Evolutionary conservation across 768 basidiomycete species (phyloP), one percentile per base, ranked within the genome.

Genomic region (Serendipita sp.): DNA sequence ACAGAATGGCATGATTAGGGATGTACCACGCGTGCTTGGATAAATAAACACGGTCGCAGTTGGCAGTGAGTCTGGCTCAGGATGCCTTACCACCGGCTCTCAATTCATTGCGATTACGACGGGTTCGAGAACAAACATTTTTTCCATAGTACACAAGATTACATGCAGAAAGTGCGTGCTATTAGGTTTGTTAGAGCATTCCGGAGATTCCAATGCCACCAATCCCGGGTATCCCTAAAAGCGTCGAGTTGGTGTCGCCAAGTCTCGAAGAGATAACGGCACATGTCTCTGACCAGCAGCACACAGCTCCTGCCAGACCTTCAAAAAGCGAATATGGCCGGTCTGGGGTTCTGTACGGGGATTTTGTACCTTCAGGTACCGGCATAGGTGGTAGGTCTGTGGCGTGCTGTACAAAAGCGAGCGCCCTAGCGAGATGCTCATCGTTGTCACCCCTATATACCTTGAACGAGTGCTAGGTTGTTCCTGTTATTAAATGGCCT

Each of bases 1-100:
- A 76, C 90, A 92, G 70, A 92, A 92, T 28, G 86, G 86, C 89
- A 92, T 92, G 28, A 5, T 41, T 41, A 5, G 63, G 32, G 32
- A 60, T 60, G 28, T 51, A 32, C 48, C 48, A n/a, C 48, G 48
- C n/a, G n/a, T 32, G 48, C n/a, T 32, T 5, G 48, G 48, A 51
- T 18, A 32, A 51, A 51, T 18, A 51, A 32, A 51, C n/a, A n/a
- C 48, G 48, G n/a, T 51, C n/a, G 18, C n/a, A 51, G 18, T 51
- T n/a, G 48, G 48, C 8, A n/a, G 7, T 41, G 41, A 41, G 41
- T 41, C 41, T 41, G 24, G 24, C 24, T 24, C 24, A 24, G 24
- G 24, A 24, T 24, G 41, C 41, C 41, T 41, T 13, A 41, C 41
- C 41, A 41, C 41, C 41, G 41, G 41, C 41, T 41, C 41, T 41